Percentiles rank a stretch among this genome's conserved stretches.
These are phyloP conservation scores for Macrolepiota dolichaula DNA, from an alignment of 768 basidiomycete species.

Conservation along the genomic window DNA sequence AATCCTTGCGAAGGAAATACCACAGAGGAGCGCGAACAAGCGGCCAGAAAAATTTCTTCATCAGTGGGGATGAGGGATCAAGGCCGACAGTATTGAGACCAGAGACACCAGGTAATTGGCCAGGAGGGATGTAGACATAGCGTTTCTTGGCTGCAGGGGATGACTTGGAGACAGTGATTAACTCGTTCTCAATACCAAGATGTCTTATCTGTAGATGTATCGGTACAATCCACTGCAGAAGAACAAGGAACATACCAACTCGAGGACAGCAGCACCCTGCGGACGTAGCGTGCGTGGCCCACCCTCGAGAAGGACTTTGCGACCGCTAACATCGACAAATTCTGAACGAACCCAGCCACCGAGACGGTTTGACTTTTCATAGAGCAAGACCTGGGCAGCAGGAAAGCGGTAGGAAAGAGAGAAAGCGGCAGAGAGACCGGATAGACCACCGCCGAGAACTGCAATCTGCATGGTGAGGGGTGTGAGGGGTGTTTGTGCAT, in stretches of 20 bases:
- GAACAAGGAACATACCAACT: slow-evolving; percentile 55
- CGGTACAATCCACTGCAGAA: background rate
- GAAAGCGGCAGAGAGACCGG: slow-evolving; percentile 80
- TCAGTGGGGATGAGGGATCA: slow-evolving; percentile 36
- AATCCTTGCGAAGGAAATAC: slow-evolving; percentile 44
- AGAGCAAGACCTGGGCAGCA: slow-evolving; percentile 51
- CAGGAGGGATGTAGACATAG: slow-evolving; percentile 57
- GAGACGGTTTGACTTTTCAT: slow-evolving; percentile 60
- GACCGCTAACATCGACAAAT: slow-evolving; percentile 36
- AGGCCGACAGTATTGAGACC: slow-evolving; percentile 49
- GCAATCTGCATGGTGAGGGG: slow-evolving; percentile 39
- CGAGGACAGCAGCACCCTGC: slow-evolving; percentile 66
- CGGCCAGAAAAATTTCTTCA: slow-evolving; percentile 15
- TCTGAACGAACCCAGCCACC: slow-evolving; percentile 89
- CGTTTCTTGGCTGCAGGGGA: slow-evolving; percentile 77
- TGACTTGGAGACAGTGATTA: slow-evolving; percentile 64
- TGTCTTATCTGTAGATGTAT: slow-evolving; percentile 62
- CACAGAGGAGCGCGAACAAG: slow-evolving; percentile 57
- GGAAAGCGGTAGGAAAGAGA: slow-evolving; percentile 70
- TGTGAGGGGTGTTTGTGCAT: background rate
- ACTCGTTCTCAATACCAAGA: slow-evolving; percentile 51
- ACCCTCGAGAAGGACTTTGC: slow-evolving; percentile 65
- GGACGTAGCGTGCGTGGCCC: slow-evolving; percentile 89
- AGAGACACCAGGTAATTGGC: slow-evolving; percentile 22
- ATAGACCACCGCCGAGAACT: slow-evolving; percentile 77